Evolutionary conservation across 495 filamentous ascomycete genomes (phyloP).

Genomic region (Hyaloscypha finlandica): DNA sequence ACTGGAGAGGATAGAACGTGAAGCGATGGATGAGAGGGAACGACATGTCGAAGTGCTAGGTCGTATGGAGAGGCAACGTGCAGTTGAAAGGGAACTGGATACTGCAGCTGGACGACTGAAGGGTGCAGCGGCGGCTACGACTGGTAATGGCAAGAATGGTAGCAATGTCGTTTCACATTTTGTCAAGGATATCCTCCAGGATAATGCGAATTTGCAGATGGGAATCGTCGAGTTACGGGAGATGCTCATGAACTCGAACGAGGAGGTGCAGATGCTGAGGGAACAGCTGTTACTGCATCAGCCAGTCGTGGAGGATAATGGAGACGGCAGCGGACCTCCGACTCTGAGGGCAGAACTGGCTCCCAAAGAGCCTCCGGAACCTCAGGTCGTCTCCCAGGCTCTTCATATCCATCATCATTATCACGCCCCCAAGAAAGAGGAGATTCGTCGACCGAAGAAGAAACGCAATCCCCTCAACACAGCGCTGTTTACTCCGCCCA

Average conservation of each 20-base stretch:
- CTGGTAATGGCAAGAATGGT: slow-evolving; percentile 53
- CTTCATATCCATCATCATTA: slow-evolving; percentile 94
- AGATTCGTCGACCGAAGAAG: slow-evolving; percentile 68
- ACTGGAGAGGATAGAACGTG: slow-evolving; percentile 84
- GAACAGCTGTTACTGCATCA: slow-evolving; percentile 84
- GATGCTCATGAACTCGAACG: slow-evolving; percentile 89
- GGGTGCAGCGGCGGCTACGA: slow-evolving; percentile 69
- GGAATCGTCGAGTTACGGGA: slow-evolving; percentile 89
- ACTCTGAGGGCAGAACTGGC: slow-evolving; percentile 72
- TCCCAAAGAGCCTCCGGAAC: slow-evolving; percentile 43
- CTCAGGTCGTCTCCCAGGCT: slow-evolving; percentile 61
- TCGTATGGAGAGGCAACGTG: slow-evolving; percentile 74
- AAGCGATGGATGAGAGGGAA: slow-evolving; percentile 79
- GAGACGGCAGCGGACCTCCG: slow-evolving; percentile 41
- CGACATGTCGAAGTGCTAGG: slow-evolving; percentile 78
- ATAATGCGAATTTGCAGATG: slow-evolving; percentile 90
- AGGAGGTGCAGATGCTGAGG: slow-evolving; percentile 83
- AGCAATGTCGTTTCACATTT: slow-evolving; percentile 83
- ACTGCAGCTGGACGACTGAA: slow-evolving; percentile 76
- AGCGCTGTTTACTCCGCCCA: slow-evolving; percentile 60
- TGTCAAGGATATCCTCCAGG: slow-evolving; percentile 91
- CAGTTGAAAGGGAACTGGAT: slow-evolving; percentile 74
- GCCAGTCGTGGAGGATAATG: slow-evolving; percentile 52
- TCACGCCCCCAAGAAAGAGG: slow-evolving; percentile 59
- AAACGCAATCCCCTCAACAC: slow-evolving; percentile 62